These are phyloP conservation scores for Nematocida ironsii DNA, from an alignment of 371 early-diverging fungal species.

Conservation along the genomic window DNA sequence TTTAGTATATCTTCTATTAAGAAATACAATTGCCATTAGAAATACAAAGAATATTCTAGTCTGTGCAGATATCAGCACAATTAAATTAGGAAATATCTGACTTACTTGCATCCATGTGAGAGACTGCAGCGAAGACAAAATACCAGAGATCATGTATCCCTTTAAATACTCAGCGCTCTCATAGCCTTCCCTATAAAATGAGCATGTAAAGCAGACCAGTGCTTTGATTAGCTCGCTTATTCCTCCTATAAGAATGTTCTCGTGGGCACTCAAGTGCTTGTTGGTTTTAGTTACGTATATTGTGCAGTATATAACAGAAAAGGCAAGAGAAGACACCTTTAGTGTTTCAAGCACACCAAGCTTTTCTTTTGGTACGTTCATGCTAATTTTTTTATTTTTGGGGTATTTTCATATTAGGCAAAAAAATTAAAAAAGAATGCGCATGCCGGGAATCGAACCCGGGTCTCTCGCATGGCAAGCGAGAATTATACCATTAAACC, in stretches of 20 bases:
- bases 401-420: not conserved
- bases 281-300: not conserved
- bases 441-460: slow-evolving; percentile 74
- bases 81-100: not conserved
- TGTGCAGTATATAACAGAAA: slow-evolving; percentile 12
- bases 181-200: not conserved
- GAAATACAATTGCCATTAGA: slow-evolving; percentile 30
- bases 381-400: slow-evolving; percentile 1
- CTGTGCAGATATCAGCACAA: slow-evolving; percentile 23
- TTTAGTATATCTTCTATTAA: slow-evolving; percentile 8
- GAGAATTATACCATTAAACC: slow-evolving; percentile 73
- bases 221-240: slow-evolving; percentile 16
- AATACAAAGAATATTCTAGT: slow-evolving; percentile 42
- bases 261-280: not conserved
- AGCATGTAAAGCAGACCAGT: not conserved
- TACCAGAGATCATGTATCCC: slow-evolving; percentile 28
- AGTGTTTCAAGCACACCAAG: not conserved
- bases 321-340: not conserved
- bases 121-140: slow-evolving; percentile 42
- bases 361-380: not conserved
- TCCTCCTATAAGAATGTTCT: not conserved
- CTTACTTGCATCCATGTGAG: slow-evolving; percentile 9
- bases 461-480: slow-evolving; percentile 73
- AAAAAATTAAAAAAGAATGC: slow-evolving; percentile 68
- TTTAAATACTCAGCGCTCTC: slow-evolving; percentile 4